A percentile compares a stretch with the other conserved stretches of the same genome.
Evolutionary conservation across 2,329 filamentous ascomycete genomes (phyloP).

Genomic region (Penicillium nordicum): DNA sequence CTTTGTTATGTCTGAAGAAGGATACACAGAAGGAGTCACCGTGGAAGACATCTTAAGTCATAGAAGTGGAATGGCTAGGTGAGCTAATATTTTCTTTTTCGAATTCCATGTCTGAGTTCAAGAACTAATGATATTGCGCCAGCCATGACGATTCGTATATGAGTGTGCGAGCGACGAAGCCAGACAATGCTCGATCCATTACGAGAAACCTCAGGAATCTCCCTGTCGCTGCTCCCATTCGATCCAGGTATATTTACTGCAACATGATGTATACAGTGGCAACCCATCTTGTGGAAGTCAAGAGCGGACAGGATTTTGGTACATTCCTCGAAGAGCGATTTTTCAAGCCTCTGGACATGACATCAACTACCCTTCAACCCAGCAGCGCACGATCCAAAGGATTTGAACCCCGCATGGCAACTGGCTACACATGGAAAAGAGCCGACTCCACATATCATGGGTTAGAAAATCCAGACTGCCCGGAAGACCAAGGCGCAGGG

Average conservation of each 20-base stretch:
- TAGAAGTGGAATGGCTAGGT: slow-evolving; percentile 50
- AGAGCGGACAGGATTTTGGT: slow-evolving; percentile 40
- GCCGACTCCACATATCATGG: slow-evolving; percentile 20
- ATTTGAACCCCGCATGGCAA: slow-evolving; percentile 36
- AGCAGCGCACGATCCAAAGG: slow-evolving; percentile 29
- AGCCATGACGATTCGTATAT: slow-evolving; percentile 37
- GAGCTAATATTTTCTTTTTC: slow-evolving; percentile 23
- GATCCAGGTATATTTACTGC: slow-evolving; percentile 49
- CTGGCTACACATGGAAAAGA: slow-evolving; percentile 44
- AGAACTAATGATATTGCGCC: background rate
- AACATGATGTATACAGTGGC: slow-evolving; percentile 51
- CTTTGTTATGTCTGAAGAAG: slow-evolving; percentile 45
- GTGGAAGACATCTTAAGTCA: slow-evolving; percentile 56
- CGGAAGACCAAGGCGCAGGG: slow-evolving; percentile 44
- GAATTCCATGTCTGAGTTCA: slow-evolving; percentile 9
- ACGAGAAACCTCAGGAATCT: slow-evolving; percentile 48
- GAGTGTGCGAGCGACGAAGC: slow-evolving; percentile 27
- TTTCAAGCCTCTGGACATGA: slow-evolving; percentile 50
- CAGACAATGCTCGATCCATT: slow-evolving; percentile 35
- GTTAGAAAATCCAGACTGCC: slow-evolving; percentile 26
- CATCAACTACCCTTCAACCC: slow-evolving; percentile 28
- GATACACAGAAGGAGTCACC: slow-evolving; percentile 40
- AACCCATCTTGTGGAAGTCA: slow-evolving; percentile 47
- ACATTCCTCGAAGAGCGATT: slow-evolving; percentile 43
- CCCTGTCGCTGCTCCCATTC: slow-evolving; percentile 44